Base-by-base conservation (phyloP, 345 rosid genomes). In the Linum trigynum region DNA sequence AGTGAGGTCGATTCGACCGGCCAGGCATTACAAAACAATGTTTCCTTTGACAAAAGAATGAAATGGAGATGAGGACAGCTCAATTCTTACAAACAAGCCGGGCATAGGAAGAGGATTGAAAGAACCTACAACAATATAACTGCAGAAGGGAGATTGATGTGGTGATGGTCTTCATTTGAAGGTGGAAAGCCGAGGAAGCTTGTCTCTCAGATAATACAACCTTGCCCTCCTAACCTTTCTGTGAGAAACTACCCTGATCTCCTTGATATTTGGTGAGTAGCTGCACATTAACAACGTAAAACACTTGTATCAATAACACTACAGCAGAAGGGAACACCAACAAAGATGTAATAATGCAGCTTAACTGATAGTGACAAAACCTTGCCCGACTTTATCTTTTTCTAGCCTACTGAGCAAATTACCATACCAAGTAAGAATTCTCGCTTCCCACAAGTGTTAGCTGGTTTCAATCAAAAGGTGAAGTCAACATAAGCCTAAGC, bases 111-210 rank as follows among this genome's bases (percentile, higher is more conserved):
- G 53, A 5, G 32, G 32, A 23, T 23, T 48, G 14, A 48, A 48
- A 48, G 53, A 48, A 48, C 53, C 53, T 23, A 23, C 32, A 23
- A 23, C 60, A 67, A 69, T 35, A 69, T 65, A 57, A 58, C 48
- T 38, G 42, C 66, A 17, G 57, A 35, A 36, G 56, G 37, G 43
- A 39, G 41, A 57, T 62, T 23, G 23, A 8, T 3, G 17, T 41
- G 42, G 62, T 39, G 48, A 65, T 53, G 65, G 38, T 71, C 63
- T 57, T 84, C 81, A 88, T 60, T 91, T 91, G 71, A 91, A 91
- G 37, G 98, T 89, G 41, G 96, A 89, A 39, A 91, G 73, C 82
- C 96, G 82, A 67, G 98, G 96, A 72, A 91, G 90, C 80, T 92
- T 90, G 73, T 90, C 87, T 75, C 97, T 79, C 36, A 86, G 84